A percentile compares a stretch with the other conserved stretches of the same genome.
phyloP scores from a whole-genome alignment of 2,329 filamentous ascomycete genomes.

The Ascosphaera apis region DNA sequence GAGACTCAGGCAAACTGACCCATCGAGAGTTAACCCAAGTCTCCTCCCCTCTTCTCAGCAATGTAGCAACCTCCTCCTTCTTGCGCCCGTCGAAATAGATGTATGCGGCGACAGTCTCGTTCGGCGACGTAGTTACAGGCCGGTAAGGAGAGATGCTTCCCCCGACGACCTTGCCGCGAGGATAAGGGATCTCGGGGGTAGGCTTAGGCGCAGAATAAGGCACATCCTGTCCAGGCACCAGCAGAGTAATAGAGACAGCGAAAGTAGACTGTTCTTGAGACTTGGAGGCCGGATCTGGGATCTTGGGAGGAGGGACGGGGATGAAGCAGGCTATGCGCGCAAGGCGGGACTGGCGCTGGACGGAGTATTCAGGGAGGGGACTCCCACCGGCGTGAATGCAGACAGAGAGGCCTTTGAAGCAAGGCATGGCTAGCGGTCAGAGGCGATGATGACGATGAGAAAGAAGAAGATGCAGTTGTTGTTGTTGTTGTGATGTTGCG shows the following conservation, averaged over 20 bases:
- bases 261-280: conserved; percentile 88
- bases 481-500: not conserved
- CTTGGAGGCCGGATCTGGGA: conserved; percentile 42
- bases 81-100: conserved; percentile 93
- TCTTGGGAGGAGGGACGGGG: conserved; percentile 69
- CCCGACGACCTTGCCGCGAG: conserved; percentile 61
- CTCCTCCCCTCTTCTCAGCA: conserved; percentile 79
- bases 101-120: conserved; percentile 94
- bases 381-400: conserved; percentile 69
- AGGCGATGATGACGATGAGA: not conserved
- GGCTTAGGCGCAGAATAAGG: conserved; percentile 81
- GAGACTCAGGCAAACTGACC: conserved; percentile 79
- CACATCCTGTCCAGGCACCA: conserved; percentile 69
- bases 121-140: conserved; percentile 73
- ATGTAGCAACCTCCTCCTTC: conserved; percentile 91
- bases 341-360: conserved; percentile 78
- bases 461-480: not conserved
- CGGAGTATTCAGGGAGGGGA: conserved; percentile 75
- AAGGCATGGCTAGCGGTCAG: conserved; percentile 40
- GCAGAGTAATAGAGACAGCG: conserved; percentile 88
- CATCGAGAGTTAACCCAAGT: conserved; percentile 98
- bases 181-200: conserved; percentile 51
- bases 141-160: conserved; percentile 62
- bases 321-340: conserved; percentile 95
- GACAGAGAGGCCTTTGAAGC: conserved; percentile 97